Percentiles rank a stretch among this genome's conserved stretches.
phyloP scores from a whole-genome alignment of 1,284 basidiomycete genomes.

The Ustilago xerochloae region DNA sequence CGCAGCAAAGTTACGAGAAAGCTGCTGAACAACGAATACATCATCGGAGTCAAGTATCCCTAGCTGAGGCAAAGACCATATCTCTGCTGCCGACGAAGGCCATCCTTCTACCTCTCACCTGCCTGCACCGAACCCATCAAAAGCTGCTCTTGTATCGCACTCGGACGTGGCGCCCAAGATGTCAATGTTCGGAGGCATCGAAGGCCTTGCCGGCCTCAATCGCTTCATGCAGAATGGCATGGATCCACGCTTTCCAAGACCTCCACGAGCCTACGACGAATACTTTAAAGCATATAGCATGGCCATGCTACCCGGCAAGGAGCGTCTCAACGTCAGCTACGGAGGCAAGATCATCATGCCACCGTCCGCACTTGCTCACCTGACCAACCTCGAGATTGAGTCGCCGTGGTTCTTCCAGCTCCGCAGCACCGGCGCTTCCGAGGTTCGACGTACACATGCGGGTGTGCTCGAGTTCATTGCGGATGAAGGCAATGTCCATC shows the following conservation, averaged over 20 bases:
- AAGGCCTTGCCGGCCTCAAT: conserved; percentile 34
- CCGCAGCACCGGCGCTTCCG: conserved; percentile 76
- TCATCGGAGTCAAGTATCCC: too few species aligned
- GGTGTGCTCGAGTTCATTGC: conserved; percentile 99
- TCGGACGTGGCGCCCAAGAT: conserved; percentile 7
- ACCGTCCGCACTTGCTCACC: conserved; percentile 87
- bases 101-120: too few species aligned
- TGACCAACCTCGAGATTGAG: conserved; percentile 89
- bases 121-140: too few species aligned
- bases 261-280: conserved; percentile 64
- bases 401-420: conserved; percentile 96
- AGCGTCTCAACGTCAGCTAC: conserved; percentile 87
- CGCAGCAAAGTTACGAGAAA: too few species aligned
- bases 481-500: conserved; percentile 91
- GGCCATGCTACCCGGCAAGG: conserved; percentile 82
- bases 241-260: conserved; percentile 55
- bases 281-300: conserved; percentile 78
- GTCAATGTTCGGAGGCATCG: conserved; percentile 41
- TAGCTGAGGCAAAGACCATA: too few species aligned
- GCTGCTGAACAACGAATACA: too few species aligned
- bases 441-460: conserved; percentile 77
- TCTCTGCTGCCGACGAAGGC: too few species aligned
- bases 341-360: conserved; percentile 99
- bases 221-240: conserved; percentile 53
- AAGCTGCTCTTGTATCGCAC: too few species aligned